Evolutionary conservation across 1,284 basidiomycete genomes (phyloP), one percentile per base, ranked within the genome.

Genomic region (Athelia psychrophila): DNA sequence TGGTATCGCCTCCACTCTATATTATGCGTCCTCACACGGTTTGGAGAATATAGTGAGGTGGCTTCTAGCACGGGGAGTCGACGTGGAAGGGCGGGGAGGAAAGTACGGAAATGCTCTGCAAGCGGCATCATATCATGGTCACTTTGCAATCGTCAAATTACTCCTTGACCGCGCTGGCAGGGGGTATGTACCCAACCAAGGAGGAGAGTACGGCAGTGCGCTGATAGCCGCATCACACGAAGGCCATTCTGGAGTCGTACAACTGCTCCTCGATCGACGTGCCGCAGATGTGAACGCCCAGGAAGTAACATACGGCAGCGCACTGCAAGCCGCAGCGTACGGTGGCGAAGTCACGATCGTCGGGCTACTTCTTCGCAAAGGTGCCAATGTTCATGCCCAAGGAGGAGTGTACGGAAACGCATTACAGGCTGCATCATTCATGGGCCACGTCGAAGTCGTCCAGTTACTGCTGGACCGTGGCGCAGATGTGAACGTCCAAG

Each of bases 331-430:
- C 20, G 54, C 52, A 48, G 23, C 49, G 30, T 2, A 0, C 3
- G 20, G 15, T n/a, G 51, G 52, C 16, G 8, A 53, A 4, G 25
- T 35, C 18, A 36, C 16, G 1, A 48, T 53, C 36, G 51, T 52
- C 10, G 18, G 51, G 35, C n/a, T 47, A 12, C 40, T 57, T 2
- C 49, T 55, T 18, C 32, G 48, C 1, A 25, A 42, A 24, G 52
- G 45, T n/a, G 54, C 49, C 35, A 49, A 56, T 51, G 44, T 45
- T 20, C 53, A 56, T 53, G 44, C 51, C n/a, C 33, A 51, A 35
- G 36, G n/a, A n/a, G 38, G 38, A 42, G 8, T 5, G 16, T 8
- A n/a, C 6, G 6, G 38, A 6, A 42, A n/a, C 48, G 48, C 53
- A 10, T 42, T 57, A 2, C 44, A 49, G 27, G 53, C 50, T 35